Percentiles rank a stretch among this genome's conserved stretches.
Conservation (phyloP, 2,329 filamentous ascomycete genomes). For the Cryphonectria parasitica region DNA sequence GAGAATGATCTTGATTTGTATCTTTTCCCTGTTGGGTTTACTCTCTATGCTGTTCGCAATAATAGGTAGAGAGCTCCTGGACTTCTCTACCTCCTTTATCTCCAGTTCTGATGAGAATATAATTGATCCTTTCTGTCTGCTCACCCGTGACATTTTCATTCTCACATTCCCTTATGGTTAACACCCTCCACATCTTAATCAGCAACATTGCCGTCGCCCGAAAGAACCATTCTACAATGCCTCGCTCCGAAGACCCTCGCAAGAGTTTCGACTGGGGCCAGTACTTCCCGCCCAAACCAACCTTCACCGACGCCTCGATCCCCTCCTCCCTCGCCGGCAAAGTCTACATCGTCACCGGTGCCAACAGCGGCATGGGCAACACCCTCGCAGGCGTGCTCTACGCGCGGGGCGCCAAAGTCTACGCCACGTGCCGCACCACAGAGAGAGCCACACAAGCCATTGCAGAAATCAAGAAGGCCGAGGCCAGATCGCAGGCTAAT, state of each 20-base stretch:
- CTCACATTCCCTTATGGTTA: too few species aligned
- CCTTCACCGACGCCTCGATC: slow-evolving; percentile 9
- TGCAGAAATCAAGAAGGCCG: background rate
- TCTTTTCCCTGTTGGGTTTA: background rate
- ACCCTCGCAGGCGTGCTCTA: slow-evolving; percentile 57
- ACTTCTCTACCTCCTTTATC: background rate
- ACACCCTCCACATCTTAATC: background rate
- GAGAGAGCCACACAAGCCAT: background rate
- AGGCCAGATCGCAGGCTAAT: background rate
- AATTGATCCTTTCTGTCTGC: background rate
- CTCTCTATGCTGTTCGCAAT: background rate
- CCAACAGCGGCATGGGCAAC: slow-evolving; percentile 46
- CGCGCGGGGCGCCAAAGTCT: slow-evolving; percentile 20
- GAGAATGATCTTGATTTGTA: too few species aligned
- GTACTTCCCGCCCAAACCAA: slow-evolving; percentile 14
- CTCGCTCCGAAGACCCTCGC: background rate
- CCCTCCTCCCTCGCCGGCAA: slow-evolving; percentile 5
- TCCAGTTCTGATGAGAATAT: background rate
- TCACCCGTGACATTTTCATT: background rate
- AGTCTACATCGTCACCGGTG: background rate
- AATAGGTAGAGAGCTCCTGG: background rate
- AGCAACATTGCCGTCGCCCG: background rate
- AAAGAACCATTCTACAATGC: background rate
- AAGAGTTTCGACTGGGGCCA: background rate
- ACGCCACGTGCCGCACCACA: background rate